Conservation (phyloP, 2,329 filamentous ascomycete genomes). For the Fusarium agapanthi region DNA sequence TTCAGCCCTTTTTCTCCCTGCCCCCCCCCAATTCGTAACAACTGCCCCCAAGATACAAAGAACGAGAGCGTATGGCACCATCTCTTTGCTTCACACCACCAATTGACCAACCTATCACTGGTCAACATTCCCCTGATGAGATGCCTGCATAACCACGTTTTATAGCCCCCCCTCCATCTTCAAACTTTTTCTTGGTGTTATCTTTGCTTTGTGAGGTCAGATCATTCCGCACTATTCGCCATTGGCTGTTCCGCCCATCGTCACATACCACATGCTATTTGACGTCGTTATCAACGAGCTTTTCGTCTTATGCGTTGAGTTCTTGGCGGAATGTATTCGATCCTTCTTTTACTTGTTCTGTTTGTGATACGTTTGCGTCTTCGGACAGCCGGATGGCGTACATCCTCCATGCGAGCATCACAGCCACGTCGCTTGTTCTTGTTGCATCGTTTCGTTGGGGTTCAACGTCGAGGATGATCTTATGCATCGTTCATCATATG, state of each 20-base stretch:
- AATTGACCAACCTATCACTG: conserved; percentile 11
- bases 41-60: neutral
- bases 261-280: neutral
- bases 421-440: neutral
- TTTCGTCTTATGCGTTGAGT: neutral
- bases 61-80: conserved; percentile 13
- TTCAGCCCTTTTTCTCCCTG: neutral
- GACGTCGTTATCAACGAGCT: neutral
- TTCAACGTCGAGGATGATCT: neutral
- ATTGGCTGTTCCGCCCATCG: conserved; percentile 15
- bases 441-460: neutral
- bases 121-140: conserved; percentile 5
- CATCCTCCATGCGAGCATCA: neutral
- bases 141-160: conserved; percentile 37
- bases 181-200: neutral
- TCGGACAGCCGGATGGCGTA: conserved; percentile 32
- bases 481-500: conserved; percentile 3
- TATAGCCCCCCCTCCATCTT: conserved; percentile 18
- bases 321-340: conserved; percentile 11
- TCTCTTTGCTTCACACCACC: conserved; percentile 5
- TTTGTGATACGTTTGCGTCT: neutral
- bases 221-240: conserved; percentile 25
- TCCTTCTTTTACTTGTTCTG: conserved; percentile 33
- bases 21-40: neutral
- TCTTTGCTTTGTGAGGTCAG: neutral